Evolutionary conservation across 345 rosid species (phyloP).

Genomic region (Abelmoschus esculentus): DNA sequence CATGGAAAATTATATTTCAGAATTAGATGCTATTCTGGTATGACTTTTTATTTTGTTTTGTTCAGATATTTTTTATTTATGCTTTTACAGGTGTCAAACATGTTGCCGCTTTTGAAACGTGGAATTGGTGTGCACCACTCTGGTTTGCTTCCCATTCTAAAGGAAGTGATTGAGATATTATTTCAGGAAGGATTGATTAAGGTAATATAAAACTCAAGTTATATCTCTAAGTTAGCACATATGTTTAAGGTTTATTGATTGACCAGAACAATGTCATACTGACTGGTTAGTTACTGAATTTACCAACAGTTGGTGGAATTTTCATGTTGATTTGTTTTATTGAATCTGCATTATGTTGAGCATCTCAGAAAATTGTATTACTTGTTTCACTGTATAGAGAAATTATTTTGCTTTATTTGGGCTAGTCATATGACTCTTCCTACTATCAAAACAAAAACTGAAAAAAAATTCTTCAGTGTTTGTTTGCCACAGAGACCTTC

Average conservation of each 20-base stretch:
- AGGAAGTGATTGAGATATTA: constrained; percentile 95
- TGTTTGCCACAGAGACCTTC: constrained; percentile 99
- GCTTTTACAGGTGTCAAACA: constrained; percentile 66
- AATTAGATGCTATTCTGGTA: not conserved
- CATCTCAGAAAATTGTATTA: not conserved
- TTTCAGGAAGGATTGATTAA: constrained; percentile 98
- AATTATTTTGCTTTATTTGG: not conserved
- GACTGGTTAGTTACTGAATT: constrained; percentile 1
- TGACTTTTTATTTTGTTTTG: not conserved
- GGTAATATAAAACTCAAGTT: constrained; percentile 35
- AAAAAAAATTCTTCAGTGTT: constrained; percentile 50
- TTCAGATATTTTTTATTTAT: not conserved
- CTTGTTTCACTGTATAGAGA: not conserved
- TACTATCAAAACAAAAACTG: constrained; percentile 16
- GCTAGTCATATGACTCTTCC: not conserved
- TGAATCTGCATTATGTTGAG: not conserved
- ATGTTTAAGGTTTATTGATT: not conserved
- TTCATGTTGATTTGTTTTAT: no score
- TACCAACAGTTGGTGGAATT: not conserved
- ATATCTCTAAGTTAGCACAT: not conserved
- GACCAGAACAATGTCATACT: not conserved
- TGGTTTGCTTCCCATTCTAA: constrained; percentile 94
- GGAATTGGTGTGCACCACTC: constrained; percentile 99
- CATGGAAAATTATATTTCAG: not conserved
- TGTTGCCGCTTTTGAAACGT: constrained; percentile 90